Evolutionary conservation across 2,329 filamentous ascomycete species (phyloP), one percentile per base, ranked within the genome.

Genomic region (Trichoderma sp.): DNA sequence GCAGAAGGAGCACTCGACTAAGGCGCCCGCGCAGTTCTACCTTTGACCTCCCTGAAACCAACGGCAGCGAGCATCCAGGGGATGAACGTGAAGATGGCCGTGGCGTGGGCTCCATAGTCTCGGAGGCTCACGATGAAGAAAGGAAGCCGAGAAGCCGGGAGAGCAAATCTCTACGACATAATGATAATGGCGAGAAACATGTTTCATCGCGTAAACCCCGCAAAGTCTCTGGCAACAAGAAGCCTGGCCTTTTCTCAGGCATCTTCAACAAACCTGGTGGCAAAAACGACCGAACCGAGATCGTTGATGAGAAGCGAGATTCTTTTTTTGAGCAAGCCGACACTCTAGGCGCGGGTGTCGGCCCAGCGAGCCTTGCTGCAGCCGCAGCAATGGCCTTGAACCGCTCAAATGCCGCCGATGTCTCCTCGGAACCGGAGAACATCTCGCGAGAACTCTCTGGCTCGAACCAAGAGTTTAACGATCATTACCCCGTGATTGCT

Each of bases 281-380:
- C 39, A 66, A 66, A 28, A 56, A 32, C 16, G 64, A 59, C n/a
- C 13, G 49, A 21, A 65, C 16, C 10, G 54, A 66, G 10, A 11
- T 28, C 72, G 80, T 79, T 60, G 60, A 60, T 55, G 79, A 81
- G 68, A 81, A 82, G 59, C 80, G 81, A 78, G 79, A 84, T 81
- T 87, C 87, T 90, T 90, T 90, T 89, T 89, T 90, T 90, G 88
- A 80, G 90, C 87, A 86, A 84, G 86, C 88, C 87, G 87, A 82
- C 85, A 90, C 84, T 85, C 83, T 86, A 87, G 87, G 87, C 87
- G 86, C 85, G 83, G 87, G 87, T 90, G 88, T 82, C 87, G 88
- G 88, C 85, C 77, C 86, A 79, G 83, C 82, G 81, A 83, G 83
- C 79, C 83, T 81, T 77, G 83, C 79, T 72, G 79, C 79, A 75